A percentile compares a stretch with the other conserved stretches of the same genome.
Evolutionary conservation across 1,284 basidiomycete genomes (phyloP).

Genomic region (Macrocystidia cucumis): DNA sequence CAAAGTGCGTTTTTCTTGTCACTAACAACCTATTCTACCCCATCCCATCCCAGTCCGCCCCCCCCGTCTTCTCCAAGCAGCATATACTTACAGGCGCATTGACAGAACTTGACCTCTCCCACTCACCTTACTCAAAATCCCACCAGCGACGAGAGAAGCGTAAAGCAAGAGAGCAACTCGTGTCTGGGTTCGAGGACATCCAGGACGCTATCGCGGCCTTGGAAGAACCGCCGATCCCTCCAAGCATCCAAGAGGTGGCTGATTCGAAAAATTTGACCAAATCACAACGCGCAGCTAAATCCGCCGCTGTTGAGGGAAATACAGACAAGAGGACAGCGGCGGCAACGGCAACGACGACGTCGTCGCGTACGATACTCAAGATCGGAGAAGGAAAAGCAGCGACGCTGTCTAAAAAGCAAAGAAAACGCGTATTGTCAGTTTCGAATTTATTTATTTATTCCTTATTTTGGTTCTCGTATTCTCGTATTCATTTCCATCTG

Average conservation of each 20-base stretch:
- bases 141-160: constrained; percentile 65
- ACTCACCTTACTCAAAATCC: constrained; percentile 67
- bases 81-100: constrained; percentile 5
- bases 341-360: constrained; percentile 11
- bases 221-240: constrained; percentile 25
- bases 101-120: constrained; percentile 46
- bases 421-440: constrained; percentile 66
- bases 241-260: constrained; percentile 2
- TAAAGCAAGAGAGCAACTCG: constrained; percentile 64
- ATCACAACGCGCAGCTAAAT: no score
- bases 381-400: constrained; percentile 65
- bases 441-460: constrained; percentile 5
- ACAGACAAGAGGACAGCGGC: not conserved
- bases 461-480: constrained; percentile 1
- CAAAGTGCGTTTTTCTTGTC: constrained; percentile 35
- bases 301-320: not conserved
- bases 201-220: constrained; percentile 46
- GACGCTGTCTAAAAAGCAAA: constrained; percentile 56
- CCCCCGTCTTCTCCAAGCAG: no score
- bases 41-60: no score
- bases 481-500: not conserved
- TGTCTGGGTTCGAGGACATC: constrained; percentile 52
- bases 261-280: no score
- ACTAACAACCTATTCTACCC: constrained; percentile 1
- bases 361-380: constrained; percentile 31